Evolutionary conservation across 1,284 basidiomycete genomes (phyloP).

Genomic region (Ganoderma leucocontextum): DNA sequence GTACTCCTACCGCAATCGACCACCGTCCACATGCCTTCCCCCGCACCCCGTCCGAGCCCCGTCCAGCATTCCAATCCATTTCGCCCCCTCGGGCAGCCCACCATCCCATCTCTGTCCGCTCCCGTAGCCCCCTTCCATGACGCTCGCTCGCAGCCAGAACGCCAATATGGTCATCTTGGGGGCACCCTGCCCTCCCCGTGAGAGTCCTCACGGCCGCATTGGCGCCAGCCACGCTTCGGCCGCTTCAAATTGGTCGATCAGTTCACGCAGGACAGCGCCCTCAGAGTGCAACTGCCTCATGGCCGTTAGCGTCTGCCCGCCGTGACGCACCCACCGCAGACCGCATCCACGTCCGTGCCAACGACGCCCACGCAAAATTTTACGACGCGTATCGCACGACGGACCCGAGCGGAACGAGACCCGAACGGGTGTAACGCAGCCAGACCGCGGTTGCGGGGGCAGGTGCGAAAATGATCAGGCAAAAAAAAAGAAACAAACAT

Average conservation of each 20-base stretch:
- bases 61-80: background rate
- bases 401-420: slow-evolving; percentile 1
- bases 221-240: slow-evolving; percentile 94
- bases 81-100: slow-evolving; percentile 13
- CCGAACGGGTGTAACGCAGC: background rate
- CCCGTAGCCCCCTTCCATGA: slow-evolving; percentile 16
- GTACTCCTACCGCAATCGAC: background rate
- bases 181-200: slow-evolving; percentile 24
- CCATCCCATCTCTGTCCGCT: slow-evolving; percentile 13
- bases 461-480: slow-evolving; percentile 15
- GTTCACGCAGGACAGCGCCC: slow-evolving; percentile 78
- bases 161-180: slow-evolving; percentile 25
- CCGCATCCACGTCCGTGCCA: slow-evolving; percentile 5
- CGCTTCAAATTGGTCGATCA: slow-evolving; percentile 94
- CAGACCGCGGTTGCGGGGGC: background rate
- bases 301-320: slow-evolving; percentile 79
- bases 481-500: slow-evolving; percentile 22
- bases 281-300: slow-evolving; percentile 90
- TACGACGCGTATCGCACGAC: background rate
- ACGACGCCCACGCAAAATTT: background rate
- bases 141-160: slow-evolving; percentile 10
- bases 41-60: slow-evolving; percentile 1
- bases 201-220: slow-evolving; percentile 76
- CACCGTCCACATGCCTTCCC: slow-evolving; percentile 3
- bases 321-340: background rate